phyloP scores from a whole-genome alignment of 441 rosid species.

The Corymbia citriodora region DNA sequence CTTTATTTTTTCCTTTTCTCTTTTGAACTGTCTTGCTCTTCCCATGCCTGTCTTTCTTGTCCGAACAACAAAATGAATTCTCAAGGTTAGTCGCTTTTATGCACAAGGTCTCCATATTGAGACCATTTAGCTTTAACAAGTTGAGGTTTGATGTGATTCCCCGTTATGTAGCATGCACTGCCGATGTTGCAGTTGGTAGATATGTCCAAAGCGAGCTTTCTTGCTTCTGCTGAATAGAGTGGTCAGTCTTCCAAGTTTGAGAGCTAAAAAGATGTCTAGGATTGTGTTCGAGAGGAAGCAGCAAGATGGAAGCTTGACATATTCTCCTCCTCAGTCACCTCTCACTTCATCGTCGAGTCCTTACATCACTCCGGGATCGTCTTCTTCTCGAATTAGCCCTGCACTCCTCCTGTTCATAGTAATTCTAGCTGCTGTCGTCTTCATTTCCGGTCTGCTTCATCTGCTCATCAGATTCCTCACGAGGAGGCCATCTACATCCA shows the following conservation, averaged over 20 bases:
- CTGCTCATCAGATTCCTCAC: slow-evolving; percentile 54
- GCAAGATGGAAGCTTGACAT: slow-evolving; percentile 14
- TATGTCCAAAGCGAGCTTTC: background rate
- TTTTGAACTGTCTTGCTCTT: background rate
- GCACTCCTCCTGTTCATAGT: slow-evolving; percentile 52
- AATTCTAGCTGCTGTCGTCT: slow-evolving; percentile 59
- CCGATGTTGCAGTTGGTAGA: background rate
- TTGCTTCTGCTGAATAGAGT: background rate
- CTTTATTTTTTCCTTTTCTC: background rate
- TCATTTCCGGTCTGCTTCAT: slow-evolving; percentile 72
- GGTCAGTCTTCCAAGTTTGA: background rate
- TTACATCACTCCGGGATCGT: slow-evolving; percentile 17
- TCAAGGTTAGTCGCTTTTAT: background rate
- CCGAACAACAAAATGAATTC: background rate
- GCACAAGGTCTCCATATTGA: slow-evolving; percentile 1
- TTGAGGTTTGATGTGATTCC: background rate
- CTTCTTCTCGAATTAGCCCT: slow-evolving; percentile 52
- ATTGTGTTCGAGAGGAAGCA: slow-evolving; percentile 13
- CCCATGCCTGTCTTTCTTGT: background rate
- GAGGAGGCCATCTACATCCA: slow-evolving; percentile 33
- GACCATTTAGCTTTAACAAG: background rate
- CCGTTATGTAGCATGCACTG: background rate
- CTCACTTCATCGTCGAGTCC: slow-evolving; percentile 18
- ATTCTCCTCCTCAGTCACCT: slow-evolving; percentile 26
- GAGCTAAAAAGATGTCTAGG: slow-evolving; percentile 23